Evolutionary conservation across 495 filamentous ascomycete genomes (phyloP).

Genomic region (Penicillium mononematosum): DNA sequence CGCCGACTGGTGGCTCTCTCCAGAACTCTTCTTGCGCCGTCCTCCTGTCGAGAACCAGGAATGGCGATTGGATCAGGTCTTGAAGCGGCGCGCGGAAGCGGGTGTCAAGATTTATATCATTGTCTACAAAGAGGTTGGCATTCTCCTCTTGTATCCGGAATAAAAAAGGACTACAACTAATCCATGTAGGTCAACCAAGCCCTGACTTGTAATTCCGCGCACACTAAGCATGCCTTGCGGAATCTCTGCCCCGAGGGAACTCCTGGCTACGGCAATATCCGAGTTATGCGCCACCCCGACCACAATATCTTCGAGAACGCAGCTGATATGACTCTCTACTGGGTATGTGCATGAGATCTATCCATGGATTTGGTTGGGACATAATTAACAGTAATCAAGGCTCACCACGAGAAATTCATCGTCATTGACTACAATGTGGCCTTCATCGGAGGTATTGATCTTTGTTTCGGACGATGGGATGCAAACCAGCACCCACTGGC

Average conservation of each 20-base stretch:
- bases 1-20: conserved; percentile 94
- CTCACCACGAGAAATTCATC: conserved; percentile 95
- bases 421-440: conserved; percentile 88
- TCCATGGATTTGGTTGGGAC: neutral
- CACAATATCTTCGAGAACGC: conserved; percentile 93
- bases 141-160: neutral
- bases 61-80: conserved; percentile 81
- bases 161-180: conserved; percentile 1
- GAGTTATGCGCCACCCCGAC: conserved; percentile 87
- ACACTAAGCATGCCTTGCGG: conserved; percentile 87
- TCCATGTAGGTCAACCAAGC: conserved; percentile 61
- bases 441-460: conserved; percentile 89
- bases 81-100: conserved; percentile 85
- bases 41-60: conserved; percentile 78
- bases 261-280: conserved; percentile 82
- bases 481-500: conserved; percentile 77
- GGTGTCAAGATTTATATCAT: conserved; percentile 94
- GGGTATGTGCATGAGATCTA: conserved; percentile 45
- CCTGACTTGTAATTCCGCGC: conserved; percentile 85
- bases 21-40: conserved; percentile 85
- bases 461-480: conserved; percentile 98
- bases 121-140: conserved; percentile 77
- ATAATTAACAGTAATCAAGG: conserved; percentile 37
- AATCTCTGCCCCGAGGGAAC: conserved; percentile 76
- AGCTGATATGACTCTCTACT: conserved; percentile 96